Evolutionary conservation across 2,329 filamentous ascomycete species (phyloP).

Genomic region (Hypoxylon sp.): DNA sequence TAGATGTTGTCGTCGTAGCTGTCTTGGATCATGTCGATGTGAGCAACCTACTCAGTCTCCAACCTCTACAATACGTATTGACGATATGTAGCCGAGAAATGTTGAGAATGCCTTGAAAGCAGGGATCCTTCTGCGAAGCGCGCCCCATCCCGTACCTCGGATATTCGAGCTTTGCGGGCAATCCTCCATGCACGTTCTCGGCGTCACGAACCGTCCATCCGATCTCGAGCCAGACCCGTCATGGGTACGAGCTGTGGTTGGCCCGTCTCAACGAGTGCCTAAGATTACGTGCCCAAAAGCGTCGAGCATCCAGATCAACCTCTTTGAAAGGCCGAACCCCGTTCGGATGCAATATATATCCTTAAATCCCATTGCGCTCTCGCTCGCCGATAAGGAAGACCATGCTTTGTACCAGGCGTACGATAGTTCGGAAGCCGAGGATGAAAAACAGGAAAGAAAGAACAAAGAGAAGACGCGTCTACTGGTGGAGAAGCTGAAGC

Average conservation of each 20-base stretch:
- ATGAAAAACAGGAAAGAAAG: conserved; percentile 74
- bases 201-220: conserved; percentile 78
- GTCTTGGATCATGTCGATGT: conserved; percentile 94
- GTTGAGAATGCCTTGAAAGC: conserved; percentile 91
- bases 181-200: conserved; percentile 86
- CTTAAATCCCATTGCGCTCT: conserved; percentile 87
- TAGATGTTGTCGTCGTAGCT: conserved; percentile 91
- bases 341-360: conserved; percentile 97
- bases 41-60: conserved; percentile 55
- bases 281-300: conserved; percentile 80
- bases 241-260: conserved; percentile 75
- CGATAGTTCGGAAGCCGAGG: conserved; percentile 76
- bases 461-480: conserved; percentile 73
- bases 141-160: conserved; percentile 82
- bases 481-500: conserved; percentile 87
- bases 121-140: conserved; percentile 86
- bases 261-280: conserved; percentile 70
- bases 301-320: conserved; percentile 85
- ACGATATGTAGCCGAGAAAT: conserved; percentile 72
- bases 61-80: conserved; percentile 42
- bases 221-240: conserved; percentile 73
- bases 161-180: conserved; percentile 90
- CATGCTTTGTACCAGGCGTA: conserved; percentile 53
- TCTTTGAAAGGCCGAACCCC: conserved; percentile 89
- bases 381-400: conserved; percentile 79